phyloP scores from a whole-genome alignment of 2,329 filamentous ascomycete genomes.

The Fusarium vanettenii region DNA sequence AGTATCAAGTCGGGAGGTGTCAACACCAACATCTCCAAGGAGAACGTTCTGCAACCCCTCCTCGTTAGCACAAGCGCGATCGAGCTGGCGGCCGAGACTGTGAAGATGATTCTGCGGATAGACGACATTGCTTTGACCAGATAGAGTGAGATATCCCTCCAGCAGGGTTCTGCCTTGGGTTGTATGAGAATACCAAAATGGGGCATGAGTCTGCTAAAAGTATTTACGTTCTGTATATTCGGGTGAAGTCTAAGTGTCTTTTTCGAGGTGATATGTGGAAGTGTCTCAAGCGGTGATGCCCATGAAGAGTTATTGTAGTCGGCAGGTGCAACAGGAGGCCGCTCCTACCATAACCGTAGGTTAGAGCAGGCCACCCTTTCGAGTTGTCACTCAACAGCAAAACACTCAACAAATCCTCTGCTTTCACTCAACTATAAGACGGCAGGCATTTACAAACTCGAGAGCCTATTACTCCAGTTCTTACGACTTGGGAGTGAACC shows the following conservation, averaged over 20 bases:
- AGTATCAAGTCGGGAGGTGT: slow-evolving; percentile 98
- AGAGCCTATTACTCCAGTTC: neutral
- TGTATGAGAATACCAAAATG: slow-evolving; percentile 54
- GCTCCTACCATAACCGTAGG: slow-evolving; percentile 16
- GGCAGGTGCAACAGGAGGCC: neutral
- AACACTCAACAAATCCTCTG: neutral
- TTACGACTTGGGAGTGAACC: neutral
- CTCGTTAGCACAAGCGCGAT: slow-evolving; percentile 98
- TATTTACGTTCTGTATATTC: slow-evolving; percentile 27
- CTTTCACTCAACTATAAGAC: neutral
- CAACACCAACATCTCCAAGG: slow-evolving; percentile 95
- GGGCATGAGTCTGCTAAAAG: slow-evolving; percentile 42
- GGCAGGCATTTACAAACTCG: neutral
- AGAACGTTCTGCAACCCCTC: slow-evolving; percentile 96
- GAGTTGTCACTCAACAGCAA: neutral
- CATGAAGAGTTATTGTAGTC: neutral
- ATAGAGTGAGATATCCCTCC: slow-evolving; percentile 54
- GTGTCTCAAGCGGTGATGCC: neutral
- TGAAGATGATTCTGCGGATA: slow-evolving; percentile 88
- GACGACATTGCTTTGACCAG: slow-evolving; percentile 74
- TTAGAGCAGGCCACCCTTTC: neutral
- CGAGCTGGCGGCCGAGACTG: slow-evolving; percentile 96
- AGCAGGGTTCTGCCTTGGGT: slow-evolving; percentile 43
- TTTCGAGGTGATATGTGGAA: too few species aligned
- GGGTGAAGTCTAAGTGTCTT: neutral